Evolutionary conservation across 345 rosid genomes (phyloP).

Genomic region (Pistacia atlantica): DNA sequence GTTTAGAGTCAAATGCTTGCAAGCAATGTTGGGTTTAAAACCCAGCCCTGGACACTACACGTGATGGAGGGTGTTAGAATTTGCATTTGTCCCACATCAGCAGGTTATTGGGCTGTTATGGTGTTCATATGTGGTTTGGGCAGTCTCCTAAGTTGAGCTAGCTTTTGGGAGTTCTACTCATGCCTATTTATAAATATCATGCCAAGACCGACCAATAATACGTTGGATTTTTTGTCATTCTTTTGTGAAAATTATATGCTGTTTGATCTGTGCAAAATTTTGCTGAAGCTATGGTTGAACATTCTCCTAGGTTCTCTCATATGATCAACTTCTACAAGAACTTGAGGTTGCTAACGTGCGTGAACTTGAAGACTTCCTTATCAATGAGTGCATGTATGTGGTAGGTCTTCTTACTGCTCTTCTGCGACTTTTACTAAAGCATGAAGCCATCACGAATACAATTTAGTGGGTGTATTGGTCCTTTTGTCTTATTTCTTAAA

Average conservation of each 20-base stretch:
- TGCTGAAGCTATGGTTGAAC: constrained; percentile 3
- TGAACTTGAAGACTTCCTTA: constrained; percentile 54
- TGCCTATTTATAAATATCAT: not conserved
- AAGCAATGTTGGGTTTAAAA: no score
- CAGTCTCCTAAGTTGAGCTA: no score
- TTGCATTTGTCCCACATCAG: no score
- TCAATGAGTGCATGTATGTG: constrained; percentile 50
- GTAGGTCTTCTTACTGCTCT: constrained; percentile 28
- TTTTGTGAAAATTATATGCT: not conserved
- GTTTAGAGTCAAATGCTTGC: no score
- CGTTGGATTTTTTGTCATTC: not conserved
- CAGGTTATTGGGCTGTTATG: no score
- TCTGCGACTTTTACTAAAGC: not conserved
- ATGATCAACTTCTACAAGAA: constrained; percentile 43
- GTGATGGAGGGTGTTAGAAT: no score
- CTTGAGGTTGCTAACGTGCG: constrained; percentile 47
- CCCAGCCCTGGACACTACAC: no score
- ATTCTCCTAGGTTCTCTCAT: constrained; percentile 36
- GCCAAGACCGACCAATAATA: not conserved
- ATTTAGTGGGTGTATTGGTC: not conserved
- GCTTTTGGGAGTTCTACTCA: no score
- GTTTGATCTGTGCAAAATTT: constrained; percentile 1
- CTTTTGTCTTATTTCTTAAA: not conserved
- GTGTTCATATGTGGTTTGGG: no score
- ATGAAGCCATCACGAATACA: not conserved